Evolutionary conservation across 164 flowering plant species (phyloP).

Genomic region (Santalum album): DNA sequence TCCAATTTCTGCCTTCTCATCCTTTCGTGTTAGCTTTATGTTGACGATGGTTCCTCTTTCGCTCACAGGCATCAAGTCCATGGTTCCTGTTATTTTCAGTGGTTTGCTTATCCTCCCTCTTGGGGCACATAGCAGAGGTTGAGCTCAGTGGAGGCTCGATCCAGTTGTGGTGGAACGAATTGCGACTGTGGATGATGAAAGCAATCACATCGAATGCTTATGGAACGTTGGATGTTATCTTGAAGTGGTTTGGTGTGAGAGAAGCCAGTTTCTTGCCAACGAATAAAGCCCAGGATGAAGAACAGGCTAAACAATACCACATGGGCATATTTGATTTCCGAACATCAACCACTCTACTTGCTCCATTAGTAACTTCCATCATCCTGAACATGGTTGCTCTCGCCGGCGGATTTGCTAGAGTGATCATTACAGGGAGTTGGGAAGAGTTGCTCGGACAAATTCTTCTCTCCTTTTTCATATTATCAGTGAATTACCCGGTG

Average conservation of each 20-base stretch:
- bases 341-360: conserved; percentile 6
- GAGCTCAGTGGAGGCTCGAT: conserved; percentile 15
- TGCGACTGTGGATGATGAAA: conserved; percentile 24
- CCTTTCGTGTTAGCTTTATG: too few species aligned
- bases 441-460: conserved; percentile 20
- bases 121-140: conserved; percentile 19
- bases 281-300: conserved; percentile 10
- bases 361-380: conserved; percentile 7
- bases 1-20: too few species aligned
- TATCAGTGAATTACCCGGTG: conserved; percentile 14
- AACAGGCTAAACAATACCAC: conserved; percentile 10
- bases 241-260: conserved; percentile 13
- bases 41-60: not conserved
- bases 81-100: conserved; percentile 13
- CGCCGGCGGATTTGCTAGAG: conserved; percentile 8
- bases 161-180: conserved; percentile 19
- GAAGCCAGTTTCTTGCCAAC: conserved; percentile 15
- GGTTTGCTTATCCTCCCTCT: conserved; percentile 11
- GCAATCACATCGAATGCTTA: conserved; percentile 11
- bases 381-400: conserved; percentile 12
- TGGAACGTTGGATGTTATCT: conserved; percentile 14
- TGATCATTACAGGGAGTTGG: conserved; percentile 4
- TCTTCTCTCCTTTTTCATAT: conserved; percentile 11
- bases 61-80: not conserved
- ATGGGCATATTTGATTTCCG: conserved; percentile 19